Percentiles rank a stretch among this genome's conserved stretches.
These are phyloP conservation scores for Alternaria gaisen DNA, from an alignment of 2,329 filamentous ascomycete genomes.

Conservation along the genomic window DNA sequence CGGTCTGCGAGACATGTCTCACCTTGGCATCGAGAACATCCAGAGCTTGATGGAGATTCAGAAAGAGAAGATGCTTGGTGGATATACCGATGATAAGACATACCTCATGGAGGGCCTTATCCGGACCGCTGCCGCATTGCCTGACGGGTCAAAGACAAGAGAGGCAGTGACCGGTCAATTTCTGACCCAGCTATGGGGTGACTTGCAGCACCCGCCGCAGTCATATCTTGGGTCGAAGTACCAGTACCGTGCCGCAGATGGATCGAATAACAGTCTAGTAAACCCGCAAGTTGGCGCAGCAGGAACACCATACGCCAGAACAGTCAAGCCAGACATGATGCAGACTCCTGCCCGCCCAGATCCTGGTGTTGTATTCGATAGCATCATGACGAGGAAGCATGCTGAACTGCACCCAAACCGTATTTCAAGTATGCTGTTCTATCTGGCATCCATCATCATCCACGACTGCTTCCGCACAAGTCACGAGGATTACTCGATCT, in stretches of 20 bases:
- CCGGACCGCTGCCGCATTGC: slow-evolving; percentile 55
- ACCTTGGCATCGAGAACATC: slow-evolving; percentile 46
- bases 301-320: slow-evolving; percentile 73
- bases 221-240: slow-evolving; percentile 56
- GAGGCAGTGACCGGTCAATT: slow-evolving; percentile 56
- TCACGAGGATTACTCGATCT: slow-evolving; percentile 68
- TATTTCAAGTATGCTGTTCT: slow-evolving; percentile 80
- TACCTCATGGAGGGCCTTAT: slow-evolving; percentile 69
- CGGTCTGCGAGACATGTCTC: slow-evolving; percentile 43
- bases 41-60: slow-evolving; percentile 50
- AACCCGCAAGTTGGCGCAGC: slow-evolving; percentile 71
- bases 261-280: slow-evolving; percentile 65
- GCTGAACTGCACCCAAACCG: slow-evolving; percentile 72
- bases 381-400: slow-evolving; percentile 69
- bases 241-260: slow-evolving; percentile 59
- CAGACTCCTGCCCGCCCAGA: slow-evolving; percentile 70
- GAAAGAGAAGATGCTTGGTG: slow-evolving; percentile 55
- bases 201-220: slow-evolving; percentile 59
- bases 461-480: slow-evolving; percentile 72
- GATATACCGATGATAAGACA: slow-evolving; percentile 67
- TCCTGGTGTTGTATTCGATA: slow-evolving; percentile 72
- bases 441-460: slow-evolving; percentile 73
- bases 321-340: slow-evolving; percentile 66
- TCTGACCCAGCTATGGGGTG: slow-evolving; percentile 58
- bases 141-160: slow-evolving; percentile 51